Percentiles rank a stretch among this genome's conserved stretches.
These are phyloP conservation scores for Sonneratia alba DNA, from an alignment of 345 rosid species.

Conservation along the genomic window DNA sequence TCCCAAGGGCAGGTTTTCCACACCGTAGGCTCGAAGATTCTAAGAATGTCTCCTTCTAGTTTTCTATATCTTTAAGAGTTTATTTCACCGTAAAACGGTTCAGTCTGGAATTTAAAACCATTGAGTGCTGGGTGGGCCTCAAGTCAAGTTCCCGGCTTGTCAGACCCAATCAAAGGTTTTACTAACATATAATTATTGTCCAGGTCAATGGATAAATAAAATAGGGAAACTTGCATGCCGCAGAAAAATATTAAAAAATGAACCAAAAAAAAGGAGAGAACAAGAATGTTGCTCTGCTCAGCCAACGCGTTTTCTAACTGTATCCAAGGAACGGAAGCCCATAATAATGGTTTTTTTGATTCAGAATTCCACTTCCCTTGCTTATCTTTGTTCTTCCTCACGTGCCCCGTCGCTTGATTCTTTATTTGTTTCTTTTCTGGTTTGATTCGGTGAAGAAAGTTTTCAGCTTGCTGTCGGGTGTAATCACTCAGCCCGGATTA, in stretches of 20 bases:
- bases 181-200: not conserved
- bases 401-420: not conserved
- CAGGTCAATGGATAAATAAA: not conserved
- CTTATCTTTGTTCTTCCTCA: not conserved
- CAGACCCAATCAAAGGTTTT: conserved; percentile 1
- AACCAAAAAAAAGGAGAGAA: not conserved
- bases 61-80: too few species aligned
- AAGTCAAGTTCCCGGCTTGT: not conserved
- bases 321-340: not conserved
- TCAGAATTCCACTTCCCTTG: not conserved
- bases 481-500: not conserved
- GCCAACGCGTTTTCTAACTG: conserved; percentile 14
- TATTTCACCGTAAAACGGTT: too few species aligned
- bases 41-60: not conserved
- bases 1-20: too few species aligned
- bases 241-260: not conserved
- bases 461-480: not conserved
- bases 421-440: not conserved
- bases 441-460: not conserved
- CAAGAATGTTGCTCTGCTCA: not conserved
- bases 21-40: not conserved
- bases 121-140: too few species aligned
- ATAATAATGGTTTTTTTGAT: not conserved
- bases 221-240: not conserved
- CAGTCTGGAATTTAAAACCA: not conserved